Evolutionary conservation across 2,329 filamentous ascomycete species (phyloP).

Genomic region (Nemania diffusa): DNA sequence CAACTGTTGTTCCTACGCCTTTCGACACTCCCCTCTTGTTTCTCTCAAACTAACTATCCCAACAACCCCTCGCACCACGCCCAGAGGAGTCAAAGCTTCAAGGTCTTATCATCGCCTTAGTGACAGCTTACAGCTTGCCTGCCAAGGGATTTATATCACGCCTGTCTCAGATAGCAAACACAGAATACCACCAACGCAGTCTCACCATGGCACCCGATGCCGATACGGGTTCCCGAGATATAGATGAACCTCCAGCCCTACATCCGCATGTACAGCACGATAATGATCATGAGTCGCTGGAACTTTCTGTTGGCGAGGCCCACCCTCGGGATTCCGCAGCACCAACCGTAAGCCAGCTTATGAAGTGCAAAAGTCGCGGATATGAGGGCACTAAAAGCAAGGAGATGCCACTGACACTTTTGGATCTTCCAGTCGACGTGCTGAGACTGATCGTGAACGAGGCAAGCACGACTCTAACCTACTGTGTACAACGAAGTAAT

Average conservation of each 20-base stretch:
- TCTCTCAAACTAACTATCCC: not conserved
- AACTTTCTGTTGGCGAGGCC: constrained; percentile 39
- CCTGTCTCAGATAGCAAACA: not conserved
- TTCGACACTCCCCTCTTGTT: not conserved
- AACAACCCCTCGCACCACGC: not conserved
- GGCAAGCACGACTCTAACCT: constrained; percentile 56
- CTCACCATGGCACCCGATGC: constrained; percentile 41
- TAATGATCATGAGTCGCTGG: constrained; percentile 27
- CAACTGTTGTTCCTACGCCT: not conserved
- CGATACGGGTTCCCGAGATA: constrained; percentile 34
- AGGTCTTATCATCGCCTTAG: not conserved
- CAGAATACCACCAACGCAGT: not conserved
- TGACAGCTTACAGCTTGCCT: not conserved
- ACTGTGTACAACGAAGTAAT: not conserved
- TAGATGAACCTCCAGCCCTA: constrained; percentile 34
- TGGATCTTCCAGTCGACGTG: constrained; percentile 82
- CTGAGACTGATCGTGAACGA: constrained; percentile 83
- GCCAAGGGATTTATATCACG: not conserved
- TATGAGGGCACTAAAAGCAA: constrained; percentile 70
- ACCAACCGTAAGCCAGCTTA: constrained; percentile 53
- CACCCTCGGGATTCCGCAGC: constrained; percentile 35
- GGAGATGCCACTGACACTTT: constrained; percentile 69
- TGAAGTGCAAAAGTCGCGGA: constrained; percentile 73
- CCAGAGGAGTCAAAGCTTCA: not conserved
- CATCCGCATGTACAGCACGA: constrained; percentile 38